phyloP scores from a whole-genome alignment of 352 stramenopile genomes.

The Blastocystis sp. region DNA sequence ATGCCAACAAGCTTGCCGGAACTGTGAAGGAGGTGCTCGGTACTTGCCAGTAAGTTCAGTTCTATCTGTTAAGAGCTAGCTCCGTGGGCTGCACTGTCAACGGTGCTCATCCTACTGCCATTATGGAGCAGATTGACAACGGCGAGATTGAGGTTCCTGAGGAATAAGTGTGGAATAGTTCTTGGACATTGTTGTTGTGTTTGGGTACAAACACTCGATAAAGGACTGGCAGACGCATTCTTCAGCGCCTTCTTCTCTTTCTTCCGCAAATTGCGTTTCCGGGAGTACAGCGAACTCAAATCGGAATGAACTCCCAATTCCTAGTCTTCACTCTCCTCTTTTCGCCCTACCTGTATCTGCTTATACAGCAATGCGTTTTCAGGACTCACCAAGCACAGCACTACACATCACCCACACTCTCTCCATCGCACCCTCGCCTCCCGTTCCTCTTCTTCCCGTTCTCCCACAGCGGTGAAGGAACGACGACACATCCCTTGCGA shows the following conservation, averaged over 20 bases:
- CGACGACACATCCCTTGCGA: conserved; percentile 47
- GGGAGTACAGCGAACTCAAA: conserved; percentile 20
- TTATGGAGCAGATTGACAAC: conserved; percentile 93
- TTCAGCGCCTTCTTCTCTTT: conserved; percentile 46
- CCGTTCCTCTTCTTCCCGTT: conserved; percentile 25
- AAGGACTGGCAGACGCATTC: not conserved
- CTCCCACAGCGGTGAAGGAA: conserved; percentile 64
- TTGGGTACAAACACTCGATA: conserved; percentile 23
- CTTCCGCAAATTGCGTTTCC: conserved; percentile 49
- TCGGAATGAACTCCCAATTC: conserved; percentile 54
- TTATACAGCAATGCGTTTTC: conserved; percentile 45
- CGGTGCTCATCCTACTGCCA: conserved; percentile 92
- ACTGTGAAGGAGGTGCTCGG: conserved; percentile 99
- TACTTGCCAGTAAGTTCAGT: conserved; percentile 82
- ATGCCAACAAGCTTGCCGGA: conserved; percentile 91
- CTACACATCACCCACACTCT: not conserved
- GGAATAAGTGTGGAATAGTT: conserved; percentile 80
- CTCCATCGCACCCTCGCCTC: not conserved
- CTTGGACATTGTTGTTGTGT: conserved; percentile 31
- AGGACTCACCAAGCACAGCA: conserved; percentile 60
- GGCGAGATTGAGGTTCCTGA: conserved; percentile 95
- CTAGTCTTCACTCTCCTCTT: not conserved
- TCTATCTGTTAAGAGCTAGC: conserved; percentile 74
- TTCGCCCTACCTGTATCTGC: not conserved
- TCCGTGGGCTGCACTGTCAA: conserved; percentile 99